Evolutionary conservation across 2,329 filamentous ascomycete genomes (phyloP).

Genomic region (Venturia asperata): DNA sequence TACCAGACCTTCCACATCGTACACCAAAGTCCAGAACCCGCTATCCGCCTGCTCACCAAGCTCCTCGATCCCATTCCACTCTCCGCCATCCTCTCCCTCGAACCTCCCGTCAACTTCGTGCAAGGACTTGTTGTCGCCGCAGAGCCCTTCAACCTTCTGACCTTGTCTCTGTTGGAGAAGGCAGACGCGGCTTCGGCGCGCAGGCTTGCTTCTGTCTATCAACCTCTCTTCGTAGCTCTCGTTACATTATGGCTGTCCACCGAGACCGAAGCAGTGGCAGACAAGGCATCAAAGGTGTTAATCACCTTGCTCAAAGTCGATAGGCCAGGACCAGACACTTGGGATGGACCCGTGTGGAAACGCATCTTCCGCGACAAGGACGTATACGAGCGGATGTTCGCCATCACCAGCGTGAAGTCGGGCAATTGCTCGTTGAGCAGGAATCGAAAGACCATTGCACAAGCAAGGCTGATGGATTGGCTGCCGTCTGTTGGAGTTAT

Average conservation of each 20-base stretch:
- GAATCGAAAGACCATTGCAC: slow-evolving; percentile 51
- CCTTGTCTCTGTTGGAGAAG: slow-evolving; percentile 50
- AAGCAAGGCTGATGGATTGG: slow-evolving; percentile 54
- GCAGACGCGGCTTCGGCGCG: slow-evolving; percentile 50
- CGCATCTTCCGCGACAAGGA: slow-evolving; percentile 54
- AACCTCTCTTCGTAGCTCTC: slow-evolving; percentile 47
- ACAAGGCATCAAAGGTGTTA: slow-evolving; percentile 47
- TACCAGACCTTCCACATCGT: slow-evolving; percentile 46
- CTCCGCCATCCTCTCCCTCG: slow-evolving; percentile 41
- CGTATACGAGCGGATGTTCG: slow-evolving; percentile 51
- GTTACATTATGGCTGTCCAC: slow-evolving; percentile 54
- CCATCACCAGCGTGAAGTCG: slow-evolving; percentile 44
- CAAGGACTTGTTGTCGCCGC: slow-evolving; percentile 47
- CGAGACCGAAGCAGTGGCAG: slow-evolving; percentile 48
- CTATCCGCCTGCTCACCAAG: slow-evolving; percentile 41
- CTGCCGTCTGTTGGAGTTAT: slow-evolving; percentile 47
- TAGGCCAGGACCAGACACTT: slow-evolving; percentile 26
- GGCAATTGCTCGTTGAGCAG: slow-evolving; percentile 38
- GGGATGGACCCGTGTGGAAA: slow-evolving; percentile 49
- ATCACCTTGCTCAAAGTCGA: slow-evolving; percentile 48
- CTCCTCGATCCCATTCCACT: slow-evolving; percentile 45
- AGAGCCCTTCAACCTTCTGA: slow-evolving; percentile 47
- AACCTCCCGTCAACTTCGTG: slow-evolving; percentile 47
- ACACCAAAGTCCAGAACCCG: slow-evolving; percentile 46
- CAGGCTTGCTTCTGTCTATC: slow-evolving; percentile 47